Percentiles rank a stretch among this genome's conserved stretches.
Conservation (phyloP, 176 grass and related monocot genomes). For the Dendrocalamus sinicus region DNA sequence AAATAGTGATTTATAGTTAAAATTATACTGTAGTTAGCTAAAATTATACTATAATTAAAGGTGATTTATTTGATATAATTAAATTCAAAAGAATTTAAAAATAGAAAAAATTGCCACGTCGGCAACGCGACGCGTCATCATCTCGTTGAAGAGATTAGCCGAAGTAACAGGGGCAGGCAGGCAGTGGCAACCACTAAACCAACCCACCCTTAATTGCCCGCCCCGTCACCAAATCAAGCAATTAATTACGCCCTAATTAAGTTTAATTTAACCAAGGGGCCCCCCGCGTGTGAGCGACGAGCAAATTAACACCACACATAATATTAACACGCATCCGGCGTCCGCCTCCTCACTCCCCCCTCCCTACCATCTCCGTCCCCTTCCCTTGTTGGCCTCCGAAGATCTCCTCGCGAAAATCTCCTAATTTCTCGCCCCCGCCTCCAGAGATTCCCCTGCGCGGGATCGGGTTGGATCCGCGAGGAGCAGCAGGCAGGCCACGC, state of each 20-base stretch:
- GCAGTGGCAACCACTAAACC: no score
- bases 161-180: no score
- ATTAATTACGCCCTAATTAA: not conserved
- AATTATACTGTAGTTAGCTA: no score
- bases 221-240: no score
- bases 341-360: not conserved
- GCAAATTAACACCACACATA: not conserved
- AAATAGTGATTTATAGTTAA: no score
- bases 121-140: no score
- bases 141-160: no score
- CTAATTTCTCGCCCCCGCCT: not conserved
- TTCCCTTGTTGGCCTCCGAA: not conserved
- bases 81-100: no score
- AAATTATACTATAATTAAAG: no score
- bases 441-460: not conserved
- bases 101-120: no score
- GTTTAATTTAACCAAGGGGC: not conserved
- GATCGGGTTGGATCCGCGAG: conserved; percentile 26
- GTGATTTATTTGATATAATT: no score
- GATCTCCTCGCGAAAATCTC: conserved; percentile 2
- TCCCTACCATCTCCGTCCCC: not conserved
- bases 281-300: conserved; percentile 30
- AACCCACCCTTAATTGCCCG: no score
- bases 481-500: not conserved
- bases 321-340: not conserved